Base-by-base conservation (phyloP, 2,329 filamentous ascomycete species). In the Thelonectria rubi region DNA sequence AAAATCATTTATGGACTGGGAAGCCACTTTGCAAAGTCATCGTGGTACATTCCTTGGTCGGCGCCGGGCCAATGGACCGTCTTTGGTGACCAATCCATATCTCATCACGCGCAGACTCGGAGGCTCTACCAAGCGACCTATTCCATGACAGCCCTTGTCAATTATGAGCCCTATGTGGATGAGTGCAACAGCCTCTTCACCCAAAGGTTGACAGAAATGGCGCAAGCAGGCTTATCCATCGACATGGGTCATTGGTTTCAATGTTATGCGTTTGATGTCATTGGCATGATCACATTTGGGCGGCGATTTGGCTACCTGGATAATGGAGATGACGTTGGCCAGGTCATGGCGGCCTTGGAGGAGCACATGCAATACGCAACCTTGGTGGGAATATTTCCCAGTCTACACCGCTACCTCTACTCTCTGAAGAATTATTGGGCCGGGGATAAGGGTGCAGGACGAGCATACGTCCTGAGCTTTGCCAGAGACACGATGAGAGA, bases 231-330 rank as follows among this genome's bases (percentile, higher is more conserved):
- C 1, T 20, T 47, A 3, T n/a, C 65, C 4, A 52, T 75, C 1
- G 69, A 78, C 9, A 69, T 78, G 65, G 70, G 69, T 1, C 69
- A 76, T 26, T 77, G 75, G 75, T 58, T 77, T 2, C 76, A 77
- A 43, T 79, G 75, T 58, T 80, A 78, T 30, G 78, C 78, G 0
- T 79, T 80, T 55, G 78, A 80, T 53, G 76, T 79, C 1, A 77
- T 79, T 26, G 73, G 73, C 0, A 61, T 70, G 21, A 76, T 79
- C 37, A 79, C 77, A 0, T 77, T 71, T 51, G 66, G 68, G 10
- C 72, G 70, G 24, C 70, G 73, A 1, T 67, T 80, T 15, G 77
- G 77, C 1, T 79, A 78, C 30, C 65, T 80, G 2, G 76, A 79
- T 18, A 62, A 57, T 0, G 77, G 77, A 1, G 65, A 73, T 2